Evolutionary conservation across 2,329 filamentous ascomycete species (phyloP).

Genomic region (Lachnellula willkommii): DNA sequence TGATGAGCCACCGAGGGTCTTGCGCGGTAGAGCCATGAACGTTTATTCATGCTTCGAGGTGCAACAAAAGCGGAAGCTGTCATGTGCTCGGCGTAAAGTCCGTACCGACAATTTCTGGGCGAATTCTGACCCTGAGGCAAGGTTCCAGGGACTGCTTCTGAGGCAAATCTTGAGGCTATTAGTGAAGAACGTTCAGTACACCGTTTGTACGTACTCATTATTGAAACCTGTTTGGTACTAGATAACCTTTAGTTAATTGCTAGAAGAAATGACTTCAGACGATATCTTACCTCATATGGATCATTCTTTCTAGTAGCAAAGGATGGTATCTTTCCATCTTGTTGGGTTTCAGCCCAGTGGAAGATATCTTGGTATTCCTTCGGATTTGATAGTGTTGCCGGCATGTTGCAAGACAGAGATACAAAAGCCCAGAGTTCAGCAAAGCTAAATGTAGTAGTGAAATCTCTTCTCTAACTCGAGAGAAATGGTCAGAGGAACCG

Average conservation of each 20-base stretch:
- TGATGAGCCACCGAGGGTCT: constrained; percentile 39
- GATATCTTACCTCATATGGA: constrained; percentile 42
- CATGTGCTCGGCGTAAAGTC: constrained; percentile 42
- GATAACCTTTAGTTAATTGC: constrained; percentile 6
- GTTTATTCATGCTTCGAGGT: constrained; percentile 35
- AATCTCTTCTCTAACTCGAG: no score
- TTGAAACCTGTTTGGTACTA: constrained; percentile 53
- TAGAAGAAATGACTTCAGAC: constrained; percentile 5
- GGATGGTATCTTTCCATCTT: constrained; percentile 49
- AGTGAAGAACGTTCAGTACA: not conserved
- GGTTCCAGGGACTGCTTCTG: constrained; percentile 39
- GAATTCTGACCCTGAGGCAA: constrained; percentile 39
- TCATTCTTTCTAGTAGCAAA: constrained; percentile 50
- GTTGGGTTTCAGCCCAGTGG: constrained; percentile 56
- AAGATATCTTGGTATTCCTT: constrained; percentile 47
- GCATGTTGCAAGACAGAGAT: no score
- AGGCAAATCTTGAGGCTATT: constrained; percentile 30
- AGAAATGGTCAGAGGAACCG: no score
- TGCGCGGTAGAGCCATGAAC: constrained; percentile 39
- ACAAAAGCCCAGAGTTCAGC: no score
- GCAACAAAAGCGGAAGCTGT: constrained; percentile 41
- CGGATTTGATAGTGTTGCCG: not conserved
- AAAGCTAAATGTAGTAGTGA: no score
- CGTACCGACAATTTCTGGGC: constrained; percentile 38
- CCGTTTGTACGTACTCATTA: constrained; percentile 28